These are phyloP conservation scores for Pichia insulana DNA, from an alignment of 805 yeast species.

Conservation along the genomic window DNA sequence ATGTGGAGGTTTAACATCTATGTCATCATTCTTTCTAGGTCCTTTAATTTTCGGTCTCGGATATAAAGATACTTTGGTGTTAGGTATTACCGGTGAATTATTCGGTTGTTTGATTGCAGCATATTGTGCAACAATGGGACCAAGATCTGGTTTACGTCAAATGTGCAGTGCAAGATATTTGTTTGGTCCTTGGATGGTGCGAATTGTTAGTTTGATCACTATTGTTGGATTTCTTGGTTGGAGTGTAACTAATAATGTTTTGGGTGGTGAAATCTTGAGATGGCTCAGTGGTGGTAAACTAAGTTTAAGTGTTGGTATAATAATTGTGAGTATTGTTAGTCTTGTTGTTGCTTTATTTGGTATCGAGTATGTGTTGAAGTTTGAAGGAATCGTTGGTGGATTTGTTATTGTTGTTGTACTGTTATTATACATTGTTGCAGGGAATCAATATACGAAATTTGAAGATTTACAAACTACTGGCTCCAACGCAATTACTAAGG, in stretches of 20 bases:
- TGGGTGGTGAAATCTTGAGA: slow-evolving; percentile 76
- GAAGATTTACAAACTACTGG: slow-evolving; percentile 30
- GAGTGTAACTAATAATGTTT: slow-evolving; percentile 85
- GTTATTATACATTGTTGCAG: slow-evolving; percentile 55
- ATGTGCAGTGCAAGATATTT: slow-evolving; percentile 75
- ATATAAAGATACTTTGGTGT: slow-evolving; percentile 50
- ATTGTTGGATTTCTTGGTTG: slow-evolving; percentile 81
- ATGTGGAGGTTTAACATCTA: slow-evolving; percentile 80
- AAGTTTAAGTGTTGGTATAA: slow-evolving; percentile 66
- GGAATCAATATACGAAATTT: slow-evolving; percentile 33
- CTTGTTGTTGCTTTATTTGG: slow-evolving; percentile 70
- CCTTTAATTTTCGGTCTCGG: slow-evolving; percentile 65
- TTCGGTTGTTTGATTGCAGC: slow-evolving; percentile 75
- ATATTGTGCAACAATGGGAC: slow-evolving; percentile 81
- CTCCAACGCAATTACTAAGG: slow-evolving; percentile 31
- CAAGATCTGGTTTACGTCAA: slow-evolving; percentile 82
- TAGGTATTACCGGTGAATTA: slow-evolving; percentile 55
- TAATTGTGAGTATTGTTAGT: slow-evolving; percentile 57
- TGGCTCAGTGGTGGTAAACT: slow-evolving; percentile 57
- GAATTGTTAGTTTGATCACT: slow-evolving; percentile 61
- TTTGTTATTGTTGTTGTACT: slow-evolving; percentile 64
- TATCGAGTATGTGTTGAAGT: slow-evolving; percentile 57
- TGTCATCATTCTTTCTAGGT: slow-evolving; percentile 76
- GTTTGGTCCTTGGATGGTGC: slow-evolving; percentile 83
- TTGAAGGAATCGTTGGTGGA: slow-evolving; percentile 58